Evolutionary conservation across 306 rosid species (phyloP), one percentile per base, ranked within the genome.

Genomic region (Rosa chinensis): DNA sequence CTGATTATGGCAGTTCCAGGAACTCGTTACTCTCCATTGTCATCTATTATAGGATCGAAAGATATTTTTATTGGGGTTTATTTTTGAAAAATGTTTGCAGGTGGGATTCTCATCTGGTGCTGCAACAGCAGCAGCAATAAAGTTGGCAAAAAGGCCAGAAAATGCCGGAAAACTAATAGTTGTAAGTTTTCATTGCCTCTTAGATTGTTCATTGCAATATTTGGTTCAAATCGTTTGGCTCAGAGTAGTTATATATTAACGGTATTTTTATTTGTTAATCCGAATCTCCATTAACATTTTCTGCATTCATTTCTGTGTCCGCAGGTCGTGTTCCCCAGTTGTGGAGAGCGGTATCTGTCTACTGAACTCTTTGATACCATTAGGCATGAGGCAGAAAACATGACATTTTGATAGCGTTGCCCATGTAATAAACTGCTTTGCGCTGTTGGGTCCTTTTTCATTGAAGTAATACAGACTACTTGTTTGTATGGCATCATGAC

Each of bases 21-120:
- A 43, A 6, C 5, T 43, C 70, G 37, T 23, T 13, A 13, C 25
- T 3, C 58, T 52, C 25, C 16, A 67, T 21, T 4, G 28, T 23
- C 67, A 5, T 5, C 6, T 32, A 28, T 35, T 28, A n/a, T 16
- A 8, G 23, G 17, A 49, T 16, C 8, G 5, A 40, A 43, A 37
- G 37, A 32, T 2, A 32, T 32, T 32, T 3, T 32, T 32, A 32
- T 2, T 32, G 37, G 37, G 37, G 37, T 2, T 2, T 32, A 32
- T 23, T 16, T 42, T 12, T 58, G 72, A 44, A 62, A 37, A 59
- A 3, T 84, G 17, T 78, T 68, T 84, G 81, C 80, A 91, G 97
- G 87, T 91, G 83, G 97, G 97, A 48, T 81, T 91, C 79, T 93
- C 98, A 66, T 93, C 98, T 5, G 93, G 98, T 66, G 97, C 95